Evolutionary conservation across 2,329 filamentous ascomycete genomes (phyloP), one percentile per base, ranked within the genome.

Genomic region (Exophiala aquamarina): DNA sequence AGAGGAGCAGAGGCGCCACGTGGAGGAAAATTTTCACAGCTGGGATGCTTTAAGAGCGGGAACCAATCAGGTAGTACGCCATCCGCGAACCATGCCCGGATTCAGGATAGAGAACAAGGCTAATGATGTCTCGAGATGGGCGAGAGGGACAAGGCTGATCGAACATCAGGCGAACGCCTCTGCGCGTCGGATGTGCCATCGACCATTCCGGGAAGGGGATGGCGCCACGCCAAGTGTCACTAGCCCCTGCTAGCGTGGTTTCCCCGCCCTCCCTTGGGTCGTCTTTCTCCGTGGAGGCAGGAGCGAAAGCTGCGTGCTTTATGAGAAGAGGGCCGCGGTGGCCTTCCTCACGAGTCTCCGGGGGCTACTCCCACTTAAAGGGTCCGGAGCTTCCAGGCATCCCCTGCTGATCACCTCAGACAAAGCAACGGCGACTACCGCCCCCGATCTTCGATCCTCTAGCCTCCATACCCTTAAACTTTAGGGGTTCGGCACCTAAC

Each of bases 241-340:
- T 20, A 37, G 19, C 18, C 11, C 35, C 14, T 37, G 14, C 20
- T 32, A 33, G 17, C 19, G 23, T 3, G 29, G 8, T 31, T 49
- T 40, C 49, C 52, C 52, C 44, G 44, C 48, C 39, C 35, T 19
- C 20, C 34, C 20, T 44, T 13, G 13, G 18, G 21, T 49, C 39
- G 44, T 37, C 55, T 56, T 56, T 58, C 56, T 58, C 56, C 56
- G 50, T 51, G 56, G 56, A 56, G 39, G 19, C 15, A 21, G 4
- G n/a, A n/a, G n/a, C n/a, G n/a, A n/a, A n/a, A n/a, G n/a, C 32
- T 26, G 6, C 23, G 23, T 26, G 23, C 23, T n/a, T n/a, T n/a
- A n/a, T n/a, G n/a, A n/a, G n/a, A n/a, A n/a, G n/a, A n/a, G n/a
- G n/a, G 11, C 23, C 23, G 23, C 11, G 23, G 23, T 26, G 23